phyloP scores from a whole-genome alignment of 23 red algal genomes.

The Chondrus crispus region DNA sequence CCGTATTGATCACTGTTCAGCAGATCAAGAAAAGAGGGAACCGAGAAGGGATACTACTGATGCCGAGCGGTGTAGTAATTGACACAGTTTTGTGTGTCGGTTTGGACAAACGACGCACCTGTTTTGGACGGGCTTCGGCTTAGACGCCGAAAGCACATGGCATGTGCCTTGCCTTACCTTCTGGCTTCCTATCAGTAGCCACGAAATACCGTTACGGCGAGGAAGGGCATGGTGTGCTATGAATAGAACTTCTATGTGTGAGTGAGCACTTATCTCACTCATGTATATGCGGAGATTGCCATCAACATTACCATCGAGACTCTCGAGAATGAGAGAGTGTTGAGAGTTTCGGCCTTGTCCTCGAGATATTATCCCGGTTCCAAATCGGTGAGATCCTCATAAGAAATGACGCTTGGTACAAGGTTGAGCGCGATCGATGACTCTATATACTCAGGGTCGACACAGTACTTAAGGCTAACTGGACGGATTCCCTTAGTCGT shows the following conservation, averaged over 20 bases:
- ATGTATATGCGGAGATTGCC: too few relatives aligned
- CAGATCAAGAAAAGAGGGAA: not conserved
- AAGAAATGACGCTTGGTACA: not conserved
- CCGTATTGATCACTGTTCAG: not conserved
- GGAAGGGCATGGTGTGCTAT: too few relatives aligned
- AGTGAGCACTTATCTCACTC: too few relatives aligned
- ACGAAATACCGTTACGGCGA: too few relatives aligned
- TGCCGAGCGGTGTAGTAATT: not conserved
- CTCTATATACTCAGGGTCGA: conserved; percentile 2
- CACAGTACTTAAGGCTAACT: not conserved
- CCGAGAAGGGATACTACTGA: not conserved
- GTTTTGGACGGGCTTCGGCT: not conserved
- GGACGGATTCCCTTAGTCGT: not conserved
- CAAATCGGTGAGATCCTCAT: not conserved
- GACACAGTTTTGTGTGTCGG: too few relatives aligned
- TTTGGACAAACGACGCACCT: too few relatives aligned
- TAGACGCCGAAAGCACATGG: not conserved
- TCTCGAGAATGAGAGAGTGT: not conserved
- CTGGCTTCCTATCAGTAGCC: too few relatives aligned
- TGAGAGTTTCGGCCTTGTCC: too few relatives aligned
- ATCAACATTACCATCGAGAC: not conserved
- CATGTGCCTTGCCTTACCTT: not conserved
- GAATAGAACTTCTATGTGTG: too few relatives aligned
- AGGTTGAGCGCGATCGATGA: not conserved
- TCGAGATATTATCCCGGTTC: too few relatives aligned